Evolutionary conservation across 2,329 filamentous ascomycete species (phyloP).

Genomic region (Alternaria ethzedia): DNA sequence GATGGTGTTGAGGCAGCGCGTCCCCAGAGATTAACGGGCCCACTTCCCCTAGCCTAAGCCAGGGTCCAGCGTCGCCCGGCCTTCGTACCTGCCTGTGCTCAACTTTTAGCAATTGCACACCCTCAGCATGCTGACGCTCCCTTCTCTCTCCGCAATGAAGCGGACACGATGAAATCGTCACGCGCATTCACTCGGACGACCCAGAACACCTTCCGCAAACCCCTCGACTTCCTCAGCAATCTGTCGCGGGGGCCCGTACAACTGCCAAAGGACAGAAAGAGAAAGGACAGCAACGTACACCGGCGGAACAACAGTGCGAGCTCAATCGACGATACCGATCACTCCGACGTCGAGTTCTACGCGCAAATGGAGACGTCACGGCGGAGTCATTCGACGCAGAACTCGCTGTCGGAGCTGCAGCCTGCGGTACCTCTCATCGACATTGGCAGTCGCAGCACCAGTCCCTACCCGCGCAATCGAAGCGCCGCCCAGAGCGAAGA

Average conservation of each 20-base stretch:
- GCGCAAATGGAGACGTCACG: conserved; percentile 36
- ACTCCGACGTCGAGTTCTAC: conserved; percentile 44
- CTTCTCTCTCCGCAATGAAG: conserved; percentile 33
- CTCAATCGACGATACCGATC: conserved; percentile 49
- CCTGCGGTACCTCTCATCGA: conserved; percentile 54
- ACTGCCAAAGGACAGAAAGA: conserved; percentile 23
- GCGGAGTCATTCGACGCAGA: conserved; percentile 35
- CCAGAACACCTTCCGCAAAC: conserved; percentile 41
- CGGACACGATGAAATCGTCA: conserved; percentile 42
- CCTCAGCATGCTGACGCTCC: conserved; percentile 19
- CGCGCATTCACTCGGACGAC: conserved; percentile 42
- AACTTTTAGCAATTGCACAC: conserved; percentile 12
- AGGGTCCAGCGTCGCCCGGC: conserved; percentile 12
- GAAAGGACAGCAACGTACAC: conserved; percentile 17
- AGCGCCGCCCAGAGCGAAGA: conserved; percentile 55
- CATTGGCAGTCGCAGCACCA: conserved; percentile 50
- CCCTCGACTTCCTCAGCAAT: conserved; percentile 46
- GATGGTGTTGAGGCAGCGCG: conserved; percentile 38
- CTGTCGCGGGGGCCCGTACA: conserved; percentile 29
- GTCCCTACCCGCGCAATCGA: conserved; percentile 52
- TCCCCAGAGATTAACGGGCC: conserved; percentile 1
- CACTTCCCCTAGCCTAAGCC: conserved; percentile 10
- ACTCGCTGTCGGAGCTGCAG: conserved; percentile 47
- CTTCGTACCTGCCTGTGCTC: conserved; percentile 25
- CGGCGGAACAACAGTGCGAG: conserved; percentile 44